Conservation (phyloP, 202 grass and related monocot species). For the Schoenoplectus tabernaemontani region DNA sequence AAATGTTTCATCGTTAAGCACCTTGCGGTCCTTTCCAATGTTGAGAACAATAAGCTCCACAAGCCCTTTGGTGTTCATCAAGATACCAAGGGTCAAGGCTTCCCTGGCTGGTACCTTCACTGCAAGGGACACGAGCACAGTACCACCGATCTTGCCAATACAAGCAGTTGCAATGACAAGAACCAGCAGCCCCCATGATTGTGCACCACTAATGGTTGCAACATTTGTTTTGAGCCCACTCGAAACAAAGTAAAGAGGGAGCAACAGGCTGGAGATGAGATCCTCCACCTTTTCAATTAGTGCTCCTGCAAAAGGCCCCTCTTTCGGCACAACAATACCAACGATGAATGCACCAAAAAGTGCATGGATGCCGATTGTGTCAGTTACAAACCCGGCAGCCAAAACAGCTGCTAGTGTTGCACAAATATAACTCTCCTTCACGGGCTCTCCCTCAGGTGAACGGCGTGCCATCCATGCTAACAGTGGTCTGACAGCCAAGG, state of each 20-base stretch:
- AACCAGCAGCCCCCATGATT: slow-evolving; percentile 26
- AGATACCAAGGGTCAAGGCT: slow-evolving; percentile 33
- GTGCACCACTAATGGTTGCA: slow-evolving; percentile 8
- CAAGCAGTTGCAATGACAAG: slow-evolving; percentile 30
- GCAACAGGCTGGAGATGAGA: slow-evolving; percentile 39
- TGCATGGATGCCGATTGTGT: slow-evolving; percentile 72
- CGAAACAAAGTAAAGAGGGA: slow-evolving; percentile 28
- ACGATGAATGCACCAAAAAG: slow-evolving; percentile 71
- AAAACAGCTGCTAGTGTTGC: slow-evolving; percentile 38
- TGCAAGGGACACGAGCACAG: slow-evolving; percentile 26
- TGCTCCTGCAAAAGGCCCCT: slow-evolving; percentile 43
- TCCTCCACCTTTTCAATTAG: slow-evolving; percentile 79
- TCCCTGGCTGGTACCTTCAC: slow-evolving; percentile 19
- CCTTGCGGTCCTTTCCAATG: slow-evolving; percentile 37
- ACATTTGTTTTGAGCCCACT: slow-evolving; percentile 26
- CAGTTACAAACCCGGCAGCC: slow-evolving; percentile 41
- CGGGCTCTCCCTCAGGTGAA: slow-evolving; percentile 30
- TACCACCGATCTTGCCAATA: slow-evolving; percentile 38
- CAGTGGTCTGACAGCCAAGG: slow-evolving; percentile 11
- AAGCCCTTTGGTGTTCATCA: slow-evolving; percentile 46
- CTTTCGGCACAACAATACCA: slow-evolving; percentile 62
- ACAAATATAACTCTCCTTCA: slow-evolving; percentile 41
- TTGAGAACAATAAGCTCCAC: slow-evolving; percentile 46
- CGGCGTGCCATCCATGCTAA: slow-evolving; percentile 29
- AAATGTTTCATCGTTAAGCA: slow-evolving; percentile 36